phyloP scores from a whole-genome alignment of 2,329 filamentous ascomycete genomes.

The Tympanopsis confertula region DNA sequence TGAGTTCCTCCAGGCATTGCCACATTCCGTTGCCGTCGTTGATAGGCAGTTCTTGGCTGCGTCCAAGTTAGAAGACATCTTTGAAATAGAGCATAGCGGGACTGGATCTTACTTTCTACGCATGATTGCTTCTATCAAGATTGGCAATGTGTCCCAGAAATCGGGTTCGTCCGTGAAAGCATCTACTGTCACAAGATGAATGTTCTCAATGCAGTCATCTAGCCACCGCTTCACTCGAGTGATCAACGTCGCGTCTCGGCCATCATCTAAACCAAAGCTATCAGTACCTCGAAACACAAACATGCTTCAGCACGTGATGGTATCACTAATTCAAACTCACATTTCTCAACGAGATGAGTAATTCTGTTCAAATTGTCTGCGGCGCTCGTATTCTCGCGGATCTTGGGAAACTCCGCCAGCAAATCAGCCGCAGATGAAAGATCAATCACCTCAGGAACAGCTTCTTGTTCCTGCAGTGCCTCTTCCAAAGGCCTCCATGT shows the following conservation, averaged over 20 bases:
- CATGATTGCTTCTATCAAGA: conserved; percentile 22
- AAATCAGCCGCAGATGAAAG: too few species aligned
- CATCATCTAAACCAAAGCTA: too few species aligned
- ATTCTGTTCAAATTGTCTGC: conserved; percentile 5
- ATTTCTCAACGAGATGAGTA: background rate
- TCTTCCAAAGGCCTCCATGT: conserved; percentile 26
- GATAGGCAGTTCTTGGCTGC: conserved; percentile 16
- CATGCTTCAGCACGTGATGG: too few species aligned
- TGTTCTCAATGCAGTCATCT: conserved; percentile 17
- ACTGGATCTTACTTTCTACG: conserved; percentile 19
- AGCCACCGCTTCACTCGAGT: conserved; percentile 27
- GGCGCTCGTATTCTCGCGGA: conserved; percentile 18
- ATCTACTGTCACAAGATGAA: conserved; percentile 19
- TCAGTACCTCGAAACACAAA: too few species aligned
- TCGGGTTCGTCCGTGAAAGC: conserved; percentile 22
- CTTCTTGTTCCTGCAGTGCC: conserved; percentile 14
- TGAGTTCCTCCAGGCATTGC: conserved; percentile 23
- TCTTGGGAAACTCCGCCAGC: conserved; percentile 17
- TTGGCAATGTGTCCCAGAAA: conserved; percentile 30
- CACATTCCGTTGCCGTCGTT: conserved; percentile 15
- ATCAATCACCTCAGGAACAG: conserved; percentile 16
- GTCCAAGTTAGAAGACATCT: background rate
- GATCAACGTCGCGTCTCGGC: too few species aligned
- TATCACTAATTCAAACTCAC: too few species aligned
- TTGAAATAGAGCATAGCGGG: conserved; percentile 4